A percentile compares a stretch with the other conserved stretches of the same genome.
phyloP scores from a whole-genome alignment of 805 yeast species.

The Zygoascus flipseniorum region DNA sequence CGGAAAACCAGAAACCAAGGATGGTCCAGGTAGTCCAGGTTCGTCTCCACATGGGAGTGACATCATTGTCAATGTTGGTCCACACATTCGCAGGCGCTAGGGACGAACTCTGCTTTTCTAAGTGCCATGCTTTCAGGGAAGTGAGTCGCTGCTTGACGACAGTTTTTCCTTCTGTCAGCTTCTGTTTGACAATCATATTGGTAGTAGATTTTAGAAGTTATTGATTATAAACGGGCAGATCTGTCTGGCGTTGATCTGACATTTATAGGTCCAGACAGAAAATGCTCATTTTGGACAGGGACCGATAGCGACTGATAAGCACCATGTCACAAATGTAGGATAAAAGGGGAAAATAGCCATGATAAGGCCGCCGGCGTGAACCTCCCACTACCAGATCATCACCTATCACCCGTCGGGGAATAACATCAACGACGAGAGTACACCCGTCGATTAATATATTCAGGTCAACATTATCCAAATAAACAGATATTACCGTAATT shows the following conservation, averaged over 20 bases:
- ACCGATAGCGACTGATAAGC: background rate
- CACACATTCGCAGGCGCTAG: constrained; percentile 19
- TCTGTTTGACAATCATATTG: background rate
- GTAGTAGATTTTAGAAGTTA: background rate
- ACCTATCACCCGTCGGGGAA: background rate
- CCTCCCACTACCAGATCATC: too few relatives aligned
- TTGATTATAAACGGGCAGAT: background rate
- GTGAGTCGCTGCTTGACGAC: constrained; percentile 15
- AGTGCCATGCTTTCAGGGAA: constrained; percentile 15
- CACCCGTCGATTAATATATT: too few relatives aligned
- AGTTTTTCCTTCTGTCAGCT: background rate
- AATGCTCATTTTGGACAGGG: background rate
- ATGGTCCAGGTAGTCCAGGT: constrained; percentile 14
- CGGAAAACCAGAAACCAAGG: constrained; percentile 16
- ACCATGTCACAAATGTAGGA: background rate
- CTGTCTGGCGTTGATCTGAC: background rate
- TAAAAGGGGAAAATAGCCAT: too few relatives aligned
- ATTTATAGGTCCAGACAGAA: background rate
- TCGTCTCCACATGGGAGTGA: constrained; percentile 22
- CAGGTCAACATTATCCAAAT: too few relatives aligned
- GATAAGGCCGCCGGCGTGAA: too few relatives aligned
- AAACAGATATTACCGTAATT: too few relatives aligned
- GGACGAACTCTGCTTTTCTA: constrained; percentile 17
- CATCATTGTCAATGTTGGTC: constrained; percentile 36
- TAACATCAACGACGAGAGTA: background rate